Evolutionary conservation across 352 stramenopile genomes (phyloP), one percentile per base, ranked within the genome.

Genomic region (Phytopythium cucurbitacearum): DNA sequence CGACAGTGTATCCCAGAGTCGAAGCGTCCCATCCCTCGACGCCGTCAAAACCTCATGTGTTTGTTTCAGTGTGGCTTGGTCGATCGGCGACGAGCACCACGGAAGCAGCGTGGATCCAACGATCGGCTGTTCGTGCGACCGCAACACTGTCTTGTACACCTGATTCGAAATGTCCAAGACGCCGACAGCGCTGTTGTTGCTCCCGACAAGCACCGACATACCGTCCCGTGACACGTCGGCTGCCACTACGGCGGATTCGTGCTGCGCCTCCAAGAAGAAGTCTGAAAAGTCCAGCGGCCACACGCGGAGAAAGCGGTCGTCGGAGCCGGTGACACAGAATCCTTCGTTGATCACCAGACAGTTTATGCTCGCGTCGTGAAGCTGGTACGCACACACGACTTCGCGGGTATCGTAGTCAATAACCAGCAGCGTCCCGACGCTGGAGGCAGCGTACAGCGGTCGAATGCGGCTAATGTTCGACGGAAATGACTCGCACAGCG

Each of bases 241-340:
- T 6, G 60, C 71, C 5, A 60, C 62, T 4, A 97, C 85, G 0
- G 75, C 51, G 1, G 70, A 69, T 40, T 96, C 86, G 48, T 96
- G 85, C 16, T 87, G 68, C 15, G 87, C 91, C 62, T 97, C 91
- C 33, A 97, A 61, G 57, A 97, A 94, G 60, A 94, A 97, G 60
- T 96, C 87, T 11, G 75, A 76, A 53, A 97, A 97, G 64, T 97
- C 89, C 1, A 97, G 64, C 7, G 91, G 87, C 91, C 91, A 97
- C 53, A 97, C 81, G 1, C 91, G 84, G 10, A 97, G 59, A 53
- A 84, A 91, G n/a, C 74, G 72, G 57, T 97, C 91, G 32, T 86
- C 81, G 0, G 82, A 85, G 13, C 81, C 87, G 7, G 89, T 97
- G 12, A 96, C 86, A 35, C 87, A 96, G 50, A 96, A 97, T 1